A percentile compares a stretch with the other conserved stretches of the same genome.
These are phyloP conservation scores for Apiotrichum laibachii DNA, from an alignment of 1,284 basidiomycete species.

Conservation along the genomic window DNA sequence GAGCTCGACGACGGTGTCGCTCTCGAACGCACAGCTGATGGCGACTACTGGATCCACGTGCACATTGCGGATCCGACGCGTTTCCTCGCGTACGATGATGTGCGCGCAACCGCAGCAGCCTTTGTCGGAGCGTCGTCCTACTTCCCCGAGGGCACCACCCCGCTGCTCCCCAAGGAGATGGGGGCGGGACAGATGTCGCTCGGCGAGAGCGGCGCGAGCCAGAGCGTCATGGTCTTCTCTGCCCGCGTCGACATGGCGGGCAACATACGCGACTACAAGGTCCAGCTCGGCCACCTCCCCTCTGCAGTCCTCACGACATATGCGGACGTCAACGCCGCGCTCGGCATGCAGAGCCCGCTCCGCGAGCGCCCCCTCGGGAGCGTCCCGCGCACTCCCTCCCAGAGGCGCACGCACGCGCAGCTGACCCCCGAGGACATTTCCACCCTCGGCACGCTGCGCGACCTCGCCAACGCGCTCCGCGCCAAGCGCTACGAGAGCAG, in stretches of 20 bases:
- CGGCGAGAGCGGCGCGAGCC: constrained; percentile 51
- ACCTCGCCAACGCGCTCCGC: constrained; percentile 42
- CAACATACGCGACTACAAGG: constrained; percentile 65
- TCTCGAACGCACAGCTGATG: constrained; percentile 63
- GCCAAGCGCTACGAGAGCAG: constrained; percentile 27
- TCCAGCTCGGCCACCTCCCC: constrained; percentile 69
- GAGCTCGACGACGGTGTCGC: constrained; percentile 96
- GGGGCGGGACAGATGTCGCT: constrained; percentile 59
- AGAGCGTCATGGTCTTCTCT: constrained; percentile 75
- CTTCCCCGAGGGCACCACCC: constrained; percentile 62
- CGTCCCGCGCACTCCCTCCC: constrained; percentile 1
- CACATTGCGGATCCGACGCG: constrained; percentile 93
- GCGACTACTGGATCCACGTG: constrained; percentile 75
- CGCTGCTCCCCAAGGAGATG: constrained; percentile 63
- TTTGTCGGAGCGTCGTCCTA: constrained; percentile 60
- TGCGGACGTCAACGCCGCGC: constrained; percentile 61
- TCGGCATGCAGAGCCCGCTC: constrained; percentile 50
- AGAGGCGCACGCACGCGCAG: not conserved
- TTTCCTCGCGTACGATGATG: constrained; percentile 67
- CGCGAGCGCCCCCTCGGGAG: constrained; percentile 32
- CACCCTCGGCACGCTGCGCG: constrained; percentile 54
- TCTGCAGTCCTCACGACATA: constrained; percentile 71
- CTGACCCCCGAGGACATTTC: constrained; percentile 27
- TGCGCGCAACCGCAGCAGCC: constrained; percentile 60
- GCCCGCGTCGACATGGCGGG: constrained; percentile 65